Evolutionary conservation across 768 basidiomycete genomes (phyloP), one percentile per base, ranked within the genome.

Genomic region (Peribolospora kevripleyi): DNA sequence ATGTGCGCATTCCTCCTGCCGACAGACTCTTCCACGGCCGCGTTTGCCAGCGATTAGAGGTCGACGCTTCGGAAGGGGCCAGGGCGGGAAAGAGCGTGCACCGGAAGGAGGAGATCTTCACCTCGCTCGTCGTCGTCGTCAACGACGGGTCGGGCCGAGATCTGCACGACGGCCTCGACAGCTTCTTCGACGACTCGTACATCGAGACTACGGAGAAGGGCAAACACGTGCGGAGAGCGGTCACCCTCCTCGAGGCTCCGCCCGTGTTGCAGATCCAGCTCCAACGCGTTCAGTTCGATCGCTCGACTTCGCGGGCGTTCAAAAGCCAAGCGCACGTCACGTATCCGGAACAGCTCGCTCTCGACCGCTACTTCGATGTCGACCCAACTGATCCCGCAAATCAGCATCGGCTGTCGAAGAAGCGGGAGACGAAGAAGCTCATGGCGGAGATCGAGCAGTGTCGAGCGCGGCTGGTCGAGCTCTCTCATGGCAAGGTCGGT

Each of bases 241-340:
- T 90, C 13, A 76, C 79, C 5, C 70, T 90, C 37, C 77, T 91
- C 4, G 80, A 90, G 42, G 50, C 57, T 57, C 93, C 93, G 1
- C 84, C 86, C 3, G 66, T 97, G 51, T 69, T 98, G 43, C 93
- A 98, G 64, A 83, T 98, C 48, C 93, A 98, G 66, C 75, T 98
- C 7, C 87, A 95, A 86, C 73, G 88, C 55, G 88, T 87, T 4
- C 87, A 91, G 73, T 97, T 87, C 70, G 86, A 97, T 65, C 77
- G 86, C 7, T 81, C 85, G 60, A 86, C 82, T 0, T 73, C 85
- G 54, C 83, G 88, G 60, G 80, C 87, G 11, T 87, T 84, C 72
- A 98, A 98, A 67, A 87, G 84, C 5, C 91, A 98, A 64, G 87
- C 86, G 3, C 91, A 87, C 66, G 81, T 98, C 60, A 82, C 80